A percentile compares a stretch with the other conserved stretches of the same genome.
Conservation (phyloP, 225 moss, liverwort and hornwort genomes). For the Bryoerythrophyllum caledonicum region DNA sequence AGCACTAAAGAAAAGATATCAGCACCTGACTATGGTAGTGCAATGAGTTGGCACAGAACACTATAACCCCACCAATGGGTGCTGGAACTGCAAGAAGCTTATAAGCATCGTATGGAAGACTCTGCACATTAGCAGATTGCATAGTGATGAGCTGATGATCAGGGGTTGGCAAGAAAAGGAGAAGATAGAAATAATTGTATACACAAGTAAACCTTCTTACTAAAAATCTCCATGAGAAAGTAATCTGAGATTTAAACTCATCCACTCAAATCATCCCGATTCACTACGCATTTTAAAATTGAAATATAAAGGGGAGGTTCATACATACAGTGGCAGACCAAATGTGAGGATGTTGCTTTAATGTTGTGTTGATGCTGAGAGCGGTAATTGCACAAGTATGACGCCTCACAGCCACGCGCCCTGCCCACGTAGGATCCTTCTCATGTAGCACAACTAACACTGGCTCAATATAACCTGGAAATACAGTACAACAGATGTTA, state of each 20-base stretch:
- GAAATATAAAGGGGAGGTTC: slow-evolving; percentile 32
- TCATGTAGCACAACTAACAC: slow-evolving; percentile 89
- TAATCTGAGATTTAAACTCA: background rate
- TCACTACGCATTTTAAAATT: background rate
- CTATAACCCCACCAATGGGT: slow-evolving; percentile 94
- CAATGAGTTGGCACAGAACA: slow-evolving; percentile 86
- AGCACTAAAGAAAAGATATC: slow-evolving; percentile 19
- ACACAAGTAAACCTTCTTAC: background rate
- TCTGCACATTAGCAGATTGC: slow-evolving; percentile 40
- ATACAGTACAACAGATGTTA: background rate
- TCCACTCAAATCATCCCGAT: slow-evolving; percentile 8
- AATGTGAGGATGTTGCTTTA: slow-evolving; percentile 96
- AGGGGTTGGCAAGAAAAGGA: background rate
- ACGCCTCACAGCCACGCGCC: slow-evolving; percentile 88
- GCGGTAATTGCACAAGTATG: slow-evolving; percentile 88
- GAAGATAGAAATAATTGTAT: background rate
- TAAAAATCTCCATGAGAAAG: background rate
- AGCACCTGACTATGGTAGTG: slow-evolving; percentile 89
- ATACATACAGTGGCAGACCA: slow-evolving; percentile 91
- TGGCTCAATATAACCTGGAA: slow-evolving; percentile 84
- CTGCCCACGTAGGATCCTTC: slow-evolving; percentile 97
- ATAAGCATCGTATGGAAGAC: slow-evolving; percentile 93
- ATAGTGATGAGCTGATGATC: slow-evolving; percentile 17
- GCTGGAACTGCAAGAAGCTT: slow-evolving; percentile 98
- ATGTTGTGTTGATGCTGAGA: slow-evolving; percentile 93